A percentile compares a stretch with the other conserved stretches of the same genome.
Conservation (phyloP, 1,284 basidiomycete genomes). For the Pyrrhoderma lamaoense region DNA sequence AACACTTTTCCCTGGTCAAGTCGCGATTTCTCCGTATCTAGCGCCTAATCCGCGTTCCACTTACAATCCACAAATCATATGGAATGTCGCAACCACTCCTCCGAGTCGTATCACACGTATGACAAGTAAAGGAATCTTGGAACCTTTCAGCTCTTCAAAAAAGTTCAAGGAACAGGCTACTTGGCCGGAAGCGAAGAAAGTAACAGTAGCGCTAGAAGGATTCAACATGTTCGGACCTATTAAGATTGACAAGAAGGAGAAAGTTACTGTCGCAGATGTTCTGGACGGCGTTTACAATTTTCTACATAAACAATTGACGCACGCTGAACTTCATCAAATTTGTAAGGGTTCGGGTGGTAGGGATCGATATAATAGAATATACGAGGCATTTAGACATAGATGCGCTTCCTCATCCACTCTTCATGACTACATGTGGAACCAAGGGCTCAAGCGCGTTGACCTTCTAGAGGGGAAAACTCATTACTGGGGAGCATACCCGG, state of each 20-base stretch:
- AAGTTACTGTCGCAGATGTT: slow-evolving; percentile 8
- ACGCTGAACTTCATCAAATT: slow-evolving; percentile 2
- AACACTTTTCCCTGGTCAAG: background rate
- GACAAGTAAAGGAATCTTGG: slow-evolving; percentile 12
- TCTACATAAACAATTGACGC: slow-evolving; percentile 12
- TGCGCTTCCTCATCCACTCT: slow-evolving; percentile 4
- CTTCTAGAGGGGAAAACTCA: slow-evolving; percentile 11
- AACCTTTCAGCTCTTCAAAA: slow-evolving; percentile 10
- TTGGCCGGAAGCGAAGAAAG: background rate
- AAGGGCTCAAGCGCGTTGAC: slow-evolving; percentile 16
- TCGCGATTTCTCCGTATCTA: slow-evolving; percentile 10
- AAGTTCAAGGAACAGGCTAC: slow-evolving; percentile 11
- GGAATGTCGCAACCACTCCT: slow-evolving; percentile 13
- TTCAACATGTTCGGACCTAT: slow-evolving; percentile 15
- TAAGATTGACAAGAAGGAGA: background rate
- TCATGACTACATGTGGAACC: slow-evolving; percentile 2
- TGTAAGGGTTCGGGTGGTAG: background rate
- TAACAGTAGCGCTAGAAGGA: slow-evolving; percentile 4
- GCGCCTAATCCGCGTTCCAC: slow-evolving; percentile 12
- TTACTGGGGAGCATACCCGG: slow-evolving; percentile 12
- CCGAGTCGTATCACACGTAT: slow-evolving; percentile 10
- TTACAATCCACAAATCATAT: slow-evolving; percentile 11
- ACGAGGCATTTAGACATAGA: slow-evolving; percentile 5
- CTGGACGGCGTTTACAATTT: slow-evolving; percentile 12
- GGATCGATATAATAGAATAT: background rate